phyloP scores from a whole-genome alignment of 2,329 filamentous ascomycete species.

The Colletotrichum cordylinicola region DNA sequence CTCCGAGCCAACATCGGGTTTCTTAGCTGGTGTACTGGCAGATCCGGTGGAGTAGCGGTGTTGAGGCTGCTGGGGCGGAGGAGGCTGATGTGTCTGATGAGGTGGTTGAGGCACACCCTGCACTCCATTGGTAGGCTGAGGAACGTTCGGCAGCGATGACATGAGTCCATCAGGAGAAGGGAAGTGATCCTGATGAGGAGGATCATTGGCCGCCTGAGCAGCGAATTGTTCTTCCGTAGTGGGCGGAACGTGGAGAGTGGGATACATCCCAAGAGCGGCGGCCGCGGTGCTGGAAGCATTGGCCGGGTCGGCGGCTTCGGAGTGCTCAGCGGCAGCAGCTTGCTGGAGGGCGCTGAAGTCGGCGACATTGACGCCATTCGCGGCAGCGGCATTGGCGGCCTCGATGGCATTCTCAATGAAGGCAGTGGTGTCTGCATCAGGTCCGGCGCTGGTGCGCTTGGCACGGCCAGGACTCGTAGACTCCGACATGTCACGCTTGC shows the following conservation, averaged over 20 bases:
- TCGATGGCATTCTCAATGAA: conserved; percentile 63
- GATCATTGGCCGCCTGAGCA: conserved; percentile 49
- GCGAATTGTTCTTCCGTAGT: conserved; percentile 66
- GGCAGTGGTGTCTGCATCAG: conserved; percentile 49
- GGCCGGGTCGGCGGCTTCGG: conserved; percentile 53
- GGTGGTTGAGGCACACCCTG: conserved; percentile 14
- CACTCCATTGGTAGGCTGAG: conserved; percentile 19
- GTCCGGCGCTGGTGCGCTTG: conserved; percentile 56
- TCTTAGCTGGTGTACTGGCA: conserved; percentile 55
- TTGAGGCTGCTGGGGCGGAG: conserved; percentile 28
- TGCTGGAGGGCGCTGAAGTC: conserved; percentile 64
- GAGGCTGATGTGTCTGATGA: conserved; percentile 13
- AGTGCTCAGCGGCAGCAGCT: conserved; percentile 52
- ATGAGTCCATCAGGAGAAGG: conserved; percentile 35
- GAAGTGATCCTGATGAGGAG: conserved; percentile 41
- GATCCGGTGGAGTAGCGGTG: conserved; percentile 38
- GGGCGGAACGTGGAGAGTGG: conserved; percentile 62
- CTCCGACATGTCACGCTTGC: conserved; percentile 56
- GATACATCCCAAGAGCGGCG: conserved; percentile 65
- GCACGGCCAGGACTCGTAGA: conserved; percentile 54
- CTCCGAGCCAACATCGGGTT: conserved; percentile 91
- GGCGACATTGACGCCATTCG: conserved; percentile 52
- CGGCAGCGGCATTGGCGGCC: conserved; percentile 39
- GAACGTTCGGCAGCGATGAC: conserved; percentile 13
- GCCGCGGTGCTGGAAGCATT: conserved; percentile 66